Conservation (phyloP, 768 basidiomycete genomes). For the Amanita pallidorosea region DNA sequence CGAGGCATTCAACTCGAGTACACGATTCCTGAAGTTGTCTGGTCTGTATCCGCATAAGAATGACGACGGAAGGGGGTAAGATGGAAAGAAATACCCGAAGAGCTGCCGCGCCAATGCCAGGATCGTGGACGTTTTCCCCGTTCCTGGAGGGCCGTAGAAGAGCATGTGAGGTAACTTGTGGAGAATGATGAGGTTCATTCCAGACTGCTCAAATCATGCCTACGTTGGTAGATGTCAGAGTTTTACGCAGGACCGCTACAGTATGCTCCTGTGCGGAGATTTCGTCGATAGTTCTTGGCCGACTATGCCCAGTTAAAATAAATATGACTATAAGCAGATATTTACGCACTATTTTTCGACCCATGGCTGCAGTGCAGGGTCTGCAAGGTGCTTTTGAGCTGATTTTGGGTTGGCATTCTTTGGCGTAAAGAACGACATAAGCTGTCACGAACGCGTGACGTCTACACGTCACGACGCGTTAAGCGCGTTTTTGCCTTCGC, state of each 20-base stretch:
- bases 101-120: slow-evolving; percentile 88
- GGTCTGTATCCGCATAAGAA: slow-evolving; percentile 40
- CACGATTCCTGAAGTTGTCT: slow-evolving; percentile 86
- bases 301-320: slow-evolving; percentile 33
- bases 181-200: slow-evolving; percentile 9
- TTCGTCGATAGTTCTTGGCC: slow-evolving; percentile 96
- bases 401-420: slow-evolving; percentile 27
- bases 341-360: slow-evolving; percentile 90
- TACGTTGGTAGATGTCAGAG: slow-evolving; percentile 88
- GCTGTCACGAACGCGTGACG: slow-evolving; percentile 39
- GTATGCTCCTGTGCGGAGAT: slow-evolving; percentile 97
- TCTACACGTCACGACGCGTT: slow-evolving; percentile 30
- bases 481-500: slow-evolving; percentile 13
- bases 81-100: slow-evolving; percentile 61
- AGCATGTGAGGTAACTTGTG: slow-evolving; percentile 93
- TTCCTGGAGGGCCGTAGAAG: slow-evolving; percentile 98
- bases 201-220: not conserved
- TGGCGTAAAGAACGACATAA: slow-evolving; percentile 59
- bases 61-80: not conserved
- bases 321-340: not conserved
- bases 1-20: slow-evolving; percentile 96
- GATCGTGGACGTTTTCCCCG: slow-evolving; percentile 98
- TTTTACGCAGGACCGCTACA: slow-evolving; percentile 83
- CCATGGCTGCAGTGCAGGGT: slow-evolving; percentile 78
- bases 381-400: slow-evolving; percentile 33